These are phyloP conservation scores for Suaeda aralocaspica DNA, from an alignment of 148 eudicot species.

Conservation along the genomic window DNA sequence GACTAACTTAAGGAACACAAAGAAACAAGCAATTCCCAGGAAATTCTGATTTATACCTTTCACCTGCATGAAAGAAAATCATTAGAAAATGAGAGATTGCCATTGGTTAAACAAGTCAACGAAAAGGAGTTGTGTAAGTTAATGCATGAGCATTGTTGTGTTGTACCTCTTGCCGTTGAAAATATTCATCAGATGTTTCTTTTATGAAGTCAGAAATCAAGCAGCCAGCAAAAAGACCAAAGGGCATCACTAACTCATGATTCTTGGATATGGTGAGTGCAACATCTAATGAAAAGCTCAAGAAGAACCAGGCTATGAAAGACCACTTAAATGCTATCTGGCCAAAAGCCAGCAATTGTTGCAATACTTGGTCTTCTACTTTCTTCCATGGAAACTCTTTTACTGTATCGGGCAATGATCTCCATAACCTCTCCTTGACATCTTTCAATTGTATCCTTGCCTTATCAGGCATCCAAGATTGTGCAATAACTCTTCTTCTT, in stretches of 20 bases:
- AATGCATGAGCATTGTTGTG: conserved; percentile 5
- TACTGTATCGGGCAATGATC: conserved; percentile 29
- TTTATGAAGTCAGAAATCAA: conserved; percentile 30
- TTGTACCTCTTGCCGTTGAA: conserved; percentile 32
- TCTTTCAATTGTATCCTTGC: conserved; percentile 19
- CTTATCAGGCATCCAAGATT: conserved; percentile 31
- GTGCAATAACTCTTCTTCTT: conserved; percentile 29
- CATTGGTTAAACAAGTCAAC: background rate
- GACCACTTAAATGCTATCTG: conserved; percentile 39
- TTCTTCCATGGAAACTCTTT: conserved; percentile 49
- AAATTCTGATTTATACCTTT: conserved; percentile 21
- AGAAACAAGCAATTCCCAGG: conserved; percentile 33
- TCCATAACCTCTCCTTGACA: conserved; percentile 33
- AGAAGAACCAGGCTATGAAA: conserved; percentile 28
- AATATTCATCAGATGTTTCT: conserved; percentile 38
- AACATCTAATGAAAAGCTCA: conserved; percentile 33
- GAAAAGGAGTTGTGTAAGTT: background rate
- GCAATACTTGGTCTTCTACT: conserved; percentile 28
- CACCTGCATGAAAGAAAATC: conserved; percentile 29
- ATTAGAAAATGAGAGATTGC: background rate
- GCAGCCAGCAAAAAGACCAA: conserved; percentile 49
- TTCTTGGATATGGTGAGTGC: conserved; percentile 38
- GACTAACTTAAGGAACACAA: conserved; percentile 35
- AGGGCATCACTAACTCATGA: conserved; percentile 46
- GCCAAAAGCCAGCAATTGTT: conserved; percentile 19